A percentile compares a stretch with the other conserved stretches of the same genome.
These are phyloP conservation scores for Stropharia rugosoannulata DNA, from an alignment of 768 basidiomycete species.

Conservation along the genomic window DNA sequence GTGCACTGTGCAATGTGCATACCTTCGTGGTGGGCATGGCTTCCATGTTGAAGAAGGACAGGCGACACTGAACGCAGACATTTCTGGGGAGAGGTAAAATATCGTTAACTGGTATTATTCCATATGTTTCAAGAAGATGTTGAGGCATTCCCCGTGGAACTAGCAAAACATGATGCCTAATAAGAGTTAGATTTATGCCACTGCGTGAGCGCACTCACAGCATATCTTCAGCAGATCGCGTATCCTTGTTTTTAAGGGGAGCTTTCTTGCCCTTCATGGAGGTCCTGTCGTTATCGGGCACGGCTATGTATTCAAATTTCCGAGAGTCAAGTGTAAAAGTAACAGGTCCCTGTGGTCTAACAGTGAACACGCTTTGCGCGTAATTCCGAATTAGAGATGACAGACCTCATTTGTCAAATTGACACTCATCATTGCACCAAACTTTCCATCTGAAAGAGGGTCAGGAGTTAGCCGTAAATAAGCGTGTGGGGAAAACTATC, in stretches of 20 bases:
- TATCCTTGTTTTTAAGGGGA: neutral
- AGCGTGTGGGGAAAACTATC: neutral
- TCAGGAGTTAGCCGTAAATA: conserved; percentile 5
- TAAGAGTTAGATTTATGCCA: neutral
- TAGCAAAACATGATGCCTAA: neutral
- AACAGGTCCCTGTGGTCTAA: conserved; percentile 72
- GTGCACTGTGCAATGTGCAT: conserved; percentile 20
- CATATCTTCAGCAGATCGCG: neutral
- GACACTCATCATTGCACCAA: conserved; percentile 97
- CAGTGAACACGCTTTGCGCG: conserved; percentile 2
- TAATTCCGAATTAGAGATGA: neutral
- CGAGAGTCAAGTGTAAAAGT: conserved; percentile 84
- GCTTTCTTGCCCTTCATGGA: conserved; percentile 1
- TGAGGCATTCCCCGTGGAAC: too few relatives aligned
- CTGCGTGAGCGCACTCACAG: neutral
- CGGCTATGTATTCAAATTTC: conserved; percentile 65
- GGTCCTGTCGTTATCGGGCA: conserved; percentile 9
- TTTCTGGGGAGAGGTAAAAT: neutral
- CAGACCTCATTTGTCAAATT: conserved; percentile 81
- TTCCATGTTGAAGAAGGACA: conserved; percentile 5
- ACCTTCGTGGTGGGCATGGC: conserved; percentile 37
- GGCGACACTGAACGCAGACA: neutral
- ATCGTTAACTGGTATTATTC: too few relatives aligned
- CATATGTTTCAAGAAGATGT: too few relatives aligned
- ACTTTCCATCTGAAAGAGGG: conserved; percentile 71